Base-by-base conservation (phyloP, 1,139 yeast genomes). In the Sugiyamaella paludigena region DNA sequence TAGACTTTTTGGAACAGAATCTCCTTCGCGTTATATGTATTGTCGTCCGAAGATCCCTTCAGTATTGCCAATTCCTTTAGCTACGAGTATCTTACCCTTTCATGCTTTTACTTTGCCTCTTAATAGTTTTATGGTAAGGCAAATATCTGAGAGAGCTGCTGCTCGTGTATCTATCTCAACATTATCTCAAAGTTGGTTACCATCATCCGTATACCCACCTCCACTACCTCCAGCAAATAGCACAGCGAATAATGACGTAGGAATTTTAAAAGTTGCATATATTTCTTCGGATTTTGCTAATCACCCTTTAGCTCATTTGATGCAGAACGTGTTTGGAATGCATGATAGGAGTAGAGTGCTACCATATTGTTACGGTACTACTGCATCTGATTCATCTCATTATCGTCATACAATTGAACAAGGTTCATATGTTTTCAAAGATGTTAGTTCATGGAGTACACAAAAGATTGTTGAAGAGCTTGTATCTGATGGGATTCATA, bases 71-170 rank as follows among this genome's bases (percentile, higher is more conserved):
- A 46, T 62, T 5, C 70, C 70, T 5, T 51, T 61, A 4, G 64
- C 67, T 1, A 62, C 68, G 1, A 59, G 68, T 3, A 59, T 67
- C 10, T 48, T 66, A 7, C 70, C 70, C 1, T 67, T 67, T 49
- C 70, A 67, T 43, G 64, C 70, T 2, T 67, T 67, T 47, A 66
- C 69, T 1, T 54, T 67, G 2, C 70, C 70, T 1, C 58, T 67
- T 15, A 52, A 54, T 10, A 45, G 63, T 1, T 34, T 44, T 1
- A 65, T 65, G 41, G 58, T 65, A 6, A 54, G 59, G 2, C 58
- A 59, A 12, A 63, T 66, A 10, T 59, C 66, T 2, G 66, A 64
- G 41, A 54, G 58, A 15, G 58, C 65, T 7, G 65, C 69, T 0
- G 53, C 62, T n/a, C 53, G 68, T n/a, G 59, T 63, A 6, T 58